Evolutionary conservation across 202 grass and related monocot genomes (phyloP).

Genomic region (Musa balbisiana): DNA sequence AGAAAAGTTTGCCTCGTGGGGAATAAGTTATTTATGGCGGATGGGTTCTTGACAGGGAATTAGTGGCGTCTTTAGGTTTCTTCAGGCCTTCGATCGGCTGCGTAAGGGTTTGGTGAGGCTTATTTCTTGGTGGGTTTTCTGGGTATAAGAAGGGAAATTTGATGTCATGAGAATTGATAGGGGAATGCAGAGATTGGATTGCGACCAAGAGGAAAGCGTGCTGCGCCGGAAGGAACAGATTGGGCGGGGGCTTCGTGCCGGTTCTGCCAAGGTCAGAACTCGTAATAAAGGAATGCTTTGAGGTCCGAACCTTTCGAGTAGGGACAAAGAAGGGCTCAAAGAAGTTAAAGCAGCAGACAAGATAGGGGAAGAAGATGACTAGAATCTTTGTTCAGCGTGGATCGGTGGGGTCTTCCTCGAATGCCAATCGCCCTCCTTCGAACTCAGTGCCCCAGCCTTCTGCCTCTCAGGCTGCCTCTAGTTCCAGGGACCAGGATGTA

Average conservation of each 20-base stretch:
- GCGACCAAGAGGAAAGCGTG: conserved; percentile 26
- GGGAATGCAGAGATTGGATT: conserved; percentile 62
- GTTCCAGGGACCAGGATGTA: conserved; percentile 40
- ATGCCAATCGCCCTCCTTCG: conserved; percentile 34
- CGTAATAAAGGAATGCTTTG: conserved; percentile 41
- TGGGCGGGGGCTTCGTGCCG: conserved; percentile 34
- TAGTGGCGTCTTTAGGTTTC: neutral
- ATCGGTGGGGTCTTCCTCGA: conserved; percentile 45
- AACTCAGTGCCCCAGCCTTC: conserved; percentile 10
- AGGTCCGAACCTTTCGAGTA: conserved; percentile 17
- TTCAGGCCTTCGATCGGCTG: neutral
- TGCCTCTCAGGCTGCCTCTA: conserved; percentile 23
- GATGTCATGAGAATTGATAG: conserved; percentile 79
- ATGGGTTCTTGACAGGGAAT: conserved; percentile 4
- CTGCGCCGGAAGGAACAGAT: conserved; percentile 39
- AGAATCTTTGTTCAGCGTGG: conserved; percentile 89
- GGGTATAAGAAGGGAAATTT: conserved; percentile 4
- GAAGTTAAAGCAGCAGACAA: neutral
- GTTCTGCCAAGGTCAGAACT: conserved; percentile 61
- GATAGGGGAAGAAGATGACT: conserved; percentile 58
- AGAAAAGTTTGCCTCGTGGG: neutral
- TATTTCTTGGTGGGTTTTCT: conserved; percentile 9
- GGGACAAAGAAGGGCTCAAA: too few relatives aligned
- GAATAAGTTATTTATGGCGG: neutral
- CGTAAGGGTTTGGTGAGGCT: conserved; percentile 7